Percentiles rank a stretch among this genome's conserved stretches.
These are phyloP conservation scores for Paramecium sexaurelia DNA, from an alignment of 73 alveolate species.

Conservation along the genomic window DNA sequence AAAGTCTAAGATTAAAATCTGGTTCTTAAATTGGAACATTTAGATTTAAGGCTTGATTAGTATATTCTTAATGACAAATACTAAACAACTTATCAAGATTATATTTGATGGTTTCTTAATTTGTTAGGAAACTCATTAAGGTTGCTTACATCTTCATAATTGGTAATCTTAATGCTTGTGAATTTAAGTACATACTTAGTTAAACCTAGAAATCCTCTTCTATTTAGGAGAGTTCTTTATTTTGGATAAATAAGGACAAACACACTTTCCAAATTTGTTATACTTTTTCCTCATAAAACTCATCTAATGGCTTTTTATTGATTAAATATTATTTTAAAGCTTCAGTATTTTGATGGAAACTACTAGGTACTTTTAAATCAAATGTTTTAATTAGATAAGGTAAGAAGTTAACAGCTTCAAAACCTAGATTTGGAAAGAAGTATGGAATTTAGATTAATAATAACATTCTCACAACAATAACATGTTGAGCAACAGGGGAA, in stretches of 20 bases:
- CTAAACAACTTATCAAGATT: constrained; percentile 49
- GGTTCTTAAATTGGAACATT: constrained; percentile 30
- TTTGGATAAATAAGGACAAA: background rate
- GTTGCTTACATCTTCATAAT: constrained; percentile 53
- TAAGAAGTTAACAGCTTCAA: constrained; percentile 12
- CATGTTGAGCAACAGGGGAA: constrained; percentile 10
- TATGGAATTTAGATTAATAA: constrained; percentile 29
- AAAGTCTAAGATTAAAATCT: background rate
- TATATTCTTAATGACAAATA: constrained; percentile 42
- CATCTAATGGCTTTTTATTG: background rate
- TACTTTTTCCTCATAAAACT: constrained; percentile 38
- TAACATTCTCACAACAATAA: background rate
- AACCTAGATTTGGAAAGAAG: constrained; percentile 24
- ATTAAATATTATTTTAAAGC: background rate
- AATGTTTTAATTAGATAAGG: constrained; percentile 4
- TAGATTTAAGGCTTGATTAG: constrained; percentile 18
- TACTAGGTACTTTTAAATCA: constrained; percentile 22
- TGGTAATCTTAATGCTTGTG: constrained; percentile 30
- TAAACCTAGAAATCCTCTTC: constrained; percentile 40
- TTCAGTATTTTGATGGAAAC: background rate
- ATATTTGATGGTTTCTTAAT: constrained; percentile 37
- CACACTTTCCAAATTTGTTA: constrained; percentile 39
- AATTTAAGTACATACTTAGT: constrained; percentile 23
- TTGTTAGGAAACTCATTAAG: constrained; percentile 12
- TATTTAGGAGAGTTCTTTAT: constrained; percentile 7